Percentiles rank a stretch among this genome's conserved stretches.
These are phyloP conservation scores for Lachnellula subtilissima DNA, from an alignment of 2,329 filamentous ascomycete species.

Conservation along the genomic window DNA sequence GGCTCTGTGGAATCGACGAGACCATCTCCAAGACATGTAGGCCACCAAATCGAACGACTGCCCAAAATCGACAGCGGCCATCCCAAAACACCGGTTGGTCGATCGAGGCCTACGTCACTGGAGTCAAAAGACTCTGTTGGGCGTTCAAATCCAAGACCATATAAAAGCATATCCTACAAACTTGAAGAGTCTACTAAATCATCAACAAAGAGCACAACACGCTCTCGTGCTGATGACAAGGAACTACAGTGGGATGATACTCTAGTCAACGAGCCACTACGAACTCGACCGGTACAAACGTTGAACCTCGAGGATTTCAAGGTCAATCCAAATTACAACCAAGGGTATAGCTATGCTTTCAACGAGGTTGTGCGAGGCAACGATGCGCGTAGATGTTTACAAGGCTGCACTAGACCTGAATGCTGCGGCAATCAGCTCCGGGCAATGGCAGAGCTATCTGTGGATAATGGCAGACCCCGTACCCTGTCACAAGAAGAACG, in stretches of 20 bases:
- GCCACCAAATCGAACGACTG: not conserved
- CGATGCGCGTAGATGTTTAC: slow-evolving; percentile 53
- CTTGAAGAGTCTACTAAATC: not conserved
- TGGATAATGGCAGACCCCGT: slow-evolving; percentile 12
- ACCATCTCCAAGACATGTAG: not conserved
- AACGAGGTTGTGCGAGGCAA: slow-evolving; percentile 54
- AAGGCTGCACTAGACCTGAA: slow-evolving; percentile 54
- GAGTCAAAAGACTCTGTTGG: not conserved
- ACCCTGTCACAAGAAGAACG: slow-evolving; percentile 32
- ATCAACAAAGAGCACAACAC: not conserved
- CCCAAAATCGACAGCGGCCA: not conserved
- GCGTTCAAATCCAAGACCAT: not conserved
- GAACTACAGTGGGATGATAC: slow-evolving; percentile 1
- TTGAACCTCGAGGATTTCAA: slow-evolving; percentile 55
- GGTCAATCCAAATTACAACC: slow-evolving; percentile 56
- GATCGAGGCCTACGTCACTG: not conserved
- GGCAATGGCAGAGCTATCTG: slow-evolving; percentile 23
- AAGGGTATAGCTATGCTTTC: slow-evolving; percentile 56
- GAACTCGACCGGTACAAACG: slow-evolving; percentile 35
- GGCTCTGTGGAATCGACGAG: not conserved
- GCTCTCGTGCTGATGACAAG: not conserved
- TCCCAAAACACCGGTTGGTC: not conserved
- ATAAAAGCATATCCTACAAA: not conserved
- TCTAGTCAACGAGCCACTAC: slow-evolving; percentile 34
- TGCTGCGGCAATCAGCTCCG: slow-evolving; percentile 44